Evolutionary conservation across 1,284 basidiomycete species (phyloP).

Genomic region (Fomes fomentarius): DNA sequence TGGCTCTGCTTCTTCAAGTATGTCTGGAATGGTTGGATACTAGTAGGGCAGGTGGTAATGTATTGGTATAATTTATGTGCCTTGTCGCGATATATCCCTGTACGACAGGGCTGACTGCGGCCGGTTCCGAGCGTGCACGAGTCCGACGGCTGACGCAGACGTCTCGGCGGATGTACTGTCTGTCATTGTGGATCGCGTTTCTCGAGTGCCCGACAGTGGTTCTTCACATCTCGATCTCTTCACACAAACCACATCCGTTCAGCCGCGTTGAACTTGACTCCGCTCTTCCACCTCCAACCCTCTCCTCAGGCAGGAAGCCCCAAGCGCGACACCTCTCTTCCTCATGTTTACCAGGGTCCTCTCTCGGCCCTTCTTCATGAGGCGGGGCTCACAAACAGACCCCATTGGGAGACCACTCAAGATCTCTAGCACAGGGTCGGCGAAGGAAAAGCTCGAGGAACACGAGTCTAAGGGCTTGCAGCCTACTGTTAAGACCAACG

Average conservation of each 20-base stretch:
- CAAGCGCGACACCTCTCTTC: conserved; percentile 16
- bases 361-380: conserved; percentile 17
- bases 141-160: no score
- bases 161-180: no score
- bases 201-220: conserved; percentile 1
- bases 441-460: neutral
- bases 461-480: neutral
- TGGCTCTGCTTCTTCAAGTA: neutral
- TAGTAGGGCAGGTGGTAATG: neutral
- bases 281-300: neutral
- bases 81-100: neutral
- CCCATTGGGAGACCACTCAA: neutral
- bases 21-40: neutral
- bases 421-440: neutral
- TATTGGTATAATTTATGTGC: conserved; percentile 18
- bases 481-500: neutral
- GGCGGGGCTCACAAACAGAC: conserved; percentile 12
- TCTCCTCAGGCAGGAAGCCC: neutral
- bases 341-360: conserved; percentile 20
- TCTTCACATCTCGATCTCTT: conserved; percentile 14
- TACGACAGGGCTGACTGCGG: neutral
- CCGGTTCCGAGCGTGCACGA: neutral
- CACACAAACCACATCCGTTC: conserved; percentile 1
- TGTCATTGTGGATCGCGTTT: no score
- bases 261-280: conserved; percentile 9